Conservation (phyloP, 2,329 filamentous ascomycete species). For the Aureobasidium mangrovei region DNA sequence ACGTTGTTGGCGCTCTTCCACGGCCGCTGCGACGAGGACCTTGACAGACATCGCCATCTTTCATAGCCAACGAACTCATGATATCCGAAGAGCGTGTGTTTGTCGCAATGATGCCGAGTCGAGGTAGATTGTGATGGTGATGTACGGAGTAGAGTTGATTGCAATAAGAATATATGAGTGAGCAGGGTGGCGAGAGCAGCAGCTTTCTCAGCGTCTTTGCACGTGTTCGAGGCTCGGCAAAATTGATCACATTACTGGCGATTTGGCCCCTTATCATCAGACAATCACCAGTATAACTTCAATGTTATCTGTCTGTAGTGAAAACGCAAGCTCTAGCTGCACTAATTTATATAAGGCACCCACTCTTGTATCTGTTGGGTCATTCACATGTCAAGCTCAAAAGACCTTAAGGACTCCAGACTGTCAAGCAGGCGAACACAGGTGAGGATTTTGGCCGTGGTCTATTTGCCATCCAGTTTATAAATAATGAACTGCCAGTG, state of each 20-base stretch:
- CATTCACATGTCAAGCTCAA: neutral
- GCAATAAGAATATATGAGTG: neutral
- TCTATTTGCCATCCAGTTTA: constrained; percentile 9
- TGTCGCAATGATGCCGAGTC: too few species aligned
- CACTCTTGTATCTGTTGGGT: too few species aligned
- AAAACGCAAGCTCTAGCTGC: too few species aligned
- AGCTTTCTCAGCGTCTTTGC: too few species aligned
- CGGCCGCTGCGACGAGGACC: neutral
- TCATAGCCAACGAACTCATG: too few species aligned
- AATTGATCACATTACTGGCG: neutral
- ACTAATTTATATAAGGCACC: too few species aligned
- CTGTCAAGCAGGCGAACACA: too few species aligned
- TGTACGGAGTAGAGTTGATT: too few species aligned
- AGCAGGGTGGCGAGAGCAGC: neutral
- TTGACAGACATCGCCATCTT: neutral
- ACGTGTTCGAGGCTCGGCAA: too few species aligned
- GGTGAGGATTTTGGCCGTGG: neutral
- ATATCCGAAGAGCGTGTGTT: too few species aligned
- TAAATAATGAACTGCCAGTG: neutral
- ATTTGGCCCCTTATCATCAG: constrained; percentile 6
- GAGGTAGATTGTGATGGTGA: neutral
- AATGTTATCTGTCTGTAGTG: too few species aligned
- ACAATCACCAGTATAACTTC: neutral
- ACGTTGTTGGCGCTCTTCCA: neutral
- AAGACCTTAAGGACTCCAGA: too few species aligned